Percentiles rank a stretch among this genome's conserved stretches.
phyloP scores from a whole-genome alignment of 805 yeast species.

The Myxozyma mucilagina region DNA sequence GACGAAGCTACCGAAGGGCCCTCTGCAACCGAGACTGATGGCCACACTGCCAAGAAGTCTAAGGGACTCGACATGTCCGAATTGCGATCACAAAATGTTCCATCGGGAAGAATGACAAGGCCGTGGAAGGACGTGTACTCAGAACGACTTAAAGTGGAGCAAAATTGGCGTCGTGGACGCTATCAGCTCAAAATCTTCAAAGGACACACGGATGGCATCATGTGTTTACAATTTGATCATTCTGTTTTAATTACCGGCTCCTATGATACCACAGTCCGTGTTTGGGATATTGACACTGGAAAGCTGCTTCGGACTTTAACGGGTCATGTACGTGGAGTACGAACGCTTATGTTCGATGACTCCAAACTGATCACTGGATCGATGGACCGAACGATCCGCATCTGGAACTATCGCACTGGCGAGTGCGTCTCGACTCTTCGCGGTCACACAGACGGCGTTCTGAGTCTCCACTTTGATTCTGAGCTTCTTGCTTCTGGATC shows the following conservation, averaged over 20 bases:
- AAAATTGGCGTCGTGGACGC: conserved; percentile 89
- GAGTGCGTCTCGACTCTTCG: conserved; percentile 90
- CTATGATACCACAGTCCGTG: conserved; percentile 82
- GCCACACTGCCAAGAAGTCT: conserved; percentile 6
- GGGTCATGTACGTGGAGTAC: conserved; percentile 89
- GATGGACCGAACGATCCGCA: conserved; percentile 84
- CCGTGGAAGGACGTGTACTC: conserved; percentile 96
- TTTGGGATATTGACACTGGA: conserved; percentile 90
- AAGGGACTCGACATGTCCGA: conserved; percentile 14
- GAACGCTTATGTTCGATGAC: conserved; percentile 80
- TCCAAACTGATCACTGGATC: conserved; percentile 91
- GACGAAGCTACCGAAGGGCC: background rate
- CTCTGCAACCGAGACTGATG: background rate
- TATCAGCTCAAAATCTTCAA: conserved; percentile 62
- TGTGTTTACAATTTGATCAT: conserved; percentile 82
- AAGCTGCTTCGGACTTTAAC: conserved; percentile 69
- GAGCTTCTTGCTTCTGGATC: conserved; percentile 89
- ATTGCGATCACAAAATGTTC: conserved; percentile 20
- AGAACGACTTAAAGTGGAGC: conserved; percentile 86
- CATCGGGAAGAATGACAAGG: conserved; percentile 47
- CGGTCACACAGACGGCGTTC: conserved; percentile 86
- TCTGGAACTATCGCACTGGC: conserved; percentile 95
- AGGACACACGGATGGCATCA: conserved; percentile 87
- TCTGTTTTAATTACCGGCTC: conserved; percentile 85
- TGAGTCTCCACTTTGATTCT: conserved; percentile 77